A percentile compares a stretch with the other conserved stretches of the same genome.
These are phyloP conservation scores for Coemansia sp. DNA, from an alignment of 192 early-diverging fungal genomes.

Conservation along the genomic window DNA sequence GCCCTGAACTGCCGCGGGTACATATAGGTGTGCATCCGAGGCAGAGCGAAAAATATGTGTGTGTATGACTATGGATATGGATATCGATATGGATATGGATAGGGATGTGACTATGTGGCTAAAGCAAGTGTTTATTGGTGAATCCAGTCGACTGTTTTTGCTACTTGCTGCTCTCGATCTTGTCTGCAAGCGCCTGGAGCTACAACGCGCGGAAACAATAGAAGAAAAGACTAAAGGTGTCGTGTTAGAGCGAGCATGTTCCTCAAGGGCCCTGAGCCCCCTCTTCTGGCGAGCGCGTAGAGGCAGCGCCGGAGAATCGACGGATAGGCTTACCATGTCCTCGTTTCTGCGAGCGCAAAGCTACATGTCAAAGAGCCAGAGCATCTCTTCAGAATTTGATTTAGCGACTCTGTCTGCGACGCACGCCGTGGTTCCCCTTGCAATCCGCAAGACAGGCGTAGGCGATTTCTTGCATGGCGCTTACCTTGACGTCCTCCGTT, in stretches of 20 bases:
- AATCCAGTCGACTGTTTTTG: background rate
- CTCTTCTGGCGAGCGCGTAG: no score
- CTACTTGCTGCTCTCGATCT: constrained; percentile 10
- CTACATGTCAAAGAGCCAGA: constrained; percentile 12
- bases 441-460: no score
- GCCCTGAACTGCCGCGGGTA: constrained; percentile 20
- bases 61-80: no score
- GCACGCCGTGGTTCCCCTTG: background rate
- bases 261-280: no score
- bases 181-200: constrained; percentile 13
- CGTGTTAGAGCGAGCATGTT: no score
- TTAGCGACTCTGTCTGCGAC: background rate
- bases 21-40: constrained; percentile 14
- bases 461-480: no score
- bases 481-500: constrained; percentile 44
- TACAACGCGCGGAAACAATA: background rate
- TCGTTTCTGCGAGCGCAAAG: constrained; percentile 40
- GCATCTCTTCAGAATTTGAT: background rate
- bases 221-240: background rate
- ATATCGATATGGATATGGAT: no score
- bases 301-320: no score
- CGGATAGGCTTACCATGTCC: constrained; percentile 16
- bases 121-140: no score
- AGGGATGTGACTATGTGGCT: no score
- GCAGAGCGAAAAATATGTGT: no score